Conservation (phyloP, 2,329 filamentous ascomycete species). For the Ophiostoma sp. region DNA sequence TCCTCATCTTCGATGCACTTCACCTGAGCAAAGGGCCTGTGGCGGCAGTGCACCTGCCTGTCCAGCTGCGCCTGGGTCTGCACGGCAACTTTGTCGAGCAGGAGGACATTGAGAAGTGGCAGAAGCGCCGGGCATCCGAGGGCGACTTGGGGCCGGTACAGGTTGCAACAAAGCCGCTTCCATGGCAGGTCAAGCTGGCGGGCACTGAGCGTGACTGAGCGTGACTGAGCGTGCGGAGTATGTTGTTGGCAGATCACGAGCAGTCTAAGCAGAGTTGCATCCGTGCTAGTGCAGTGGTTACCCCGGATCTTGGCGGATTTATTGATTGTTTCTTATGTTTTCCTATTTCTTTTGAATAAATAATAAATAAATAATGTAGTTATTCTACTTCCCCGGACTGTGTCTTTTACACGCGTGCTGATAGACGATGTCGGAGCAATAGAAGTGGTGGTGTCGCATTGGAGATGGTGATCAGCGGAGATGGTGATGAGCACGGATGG, state of each 20-base stretch:
- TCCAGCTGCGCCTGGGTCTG: constrained; percentile 39
- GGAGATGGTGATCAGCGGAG: too few species aligned
- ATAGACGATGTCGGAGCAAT: too few species aligned
- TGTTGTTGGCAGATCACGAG: neutral
- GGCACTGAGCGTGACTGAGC: too few species aligned
- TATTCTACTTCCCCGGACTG: neutral
- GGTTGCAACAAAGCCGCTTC: constrained; percentile 35
- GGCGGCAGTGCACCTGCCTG: constrained; percentile 38
- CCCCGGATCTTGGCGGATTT: neutral
- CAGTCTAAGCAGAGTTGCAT: neutral
- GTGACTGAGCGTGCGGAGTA: too few species aligned
- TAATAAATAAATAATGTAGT: neutral
- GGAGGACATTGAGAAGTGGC: constrained; percentile 41
- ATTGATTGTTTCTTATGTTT: neutral
- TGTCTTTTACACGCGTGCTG: too few species aligned
- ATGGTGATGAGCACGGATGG: too few species aligned
- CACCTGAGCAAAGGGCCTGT: constrained; percentile 37
- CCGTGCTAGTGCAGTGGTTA: neutral
- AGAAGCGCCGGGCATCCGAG: constrained; percentile 32
- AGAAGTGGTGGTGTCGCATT: too few species aligned
- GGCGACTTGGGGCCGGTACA: constrained; percentile 39
- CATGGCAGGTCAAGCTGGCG: constrained; percentile 34
- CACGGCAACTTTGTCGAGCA: constrained; percentile 42
- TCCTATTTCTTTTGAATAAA: neutral
- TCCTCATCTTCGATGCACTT: constrained; percentile 41